Evolutionary conservation across 192 early-diverging fungal species (phyloP).

Genomic region (Mortierella hygrophila): DNA sequence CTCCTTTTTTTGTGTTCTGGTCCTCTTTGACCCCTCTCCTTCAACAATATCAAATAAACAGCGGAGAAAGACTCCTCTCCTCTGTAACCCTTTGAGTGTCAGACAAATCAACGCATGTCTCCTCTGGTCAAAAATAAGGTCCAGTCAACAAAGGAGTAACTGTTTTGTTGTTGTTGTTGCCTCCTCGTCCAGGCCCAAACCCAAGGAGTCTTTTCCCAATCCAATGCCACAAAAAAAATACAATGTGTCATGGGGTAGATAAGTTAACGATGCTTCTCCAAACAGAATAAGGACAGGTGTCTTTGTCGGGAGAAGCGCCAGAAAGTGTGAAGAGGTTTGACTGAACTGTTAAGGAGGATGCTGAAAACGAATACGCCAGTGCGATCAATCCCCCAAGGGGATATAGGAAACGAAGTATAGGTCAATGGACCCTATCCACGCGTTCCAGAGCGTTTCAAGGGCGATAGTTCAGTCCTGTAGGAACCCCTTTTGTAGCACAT

Average conservation of each 20-base stretch:
- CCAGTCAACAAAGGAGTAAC: not conserved
- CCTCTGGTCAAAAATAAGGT: not conserved
- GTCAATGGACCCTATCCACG: not conserved
- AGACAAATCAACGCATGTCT: not conserved
- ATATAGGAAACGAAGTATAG: not conserved
- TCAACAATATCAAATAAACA: not conserved
- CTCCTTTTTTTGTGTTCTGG: not conserved
- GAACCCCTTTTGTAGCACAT: not conserved
- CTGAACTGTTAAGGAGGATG: not conserved
- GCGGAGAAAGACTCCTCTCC: not conserved
- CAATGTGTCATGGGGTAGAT: not conserved
- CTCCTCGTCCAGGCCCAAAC: not conserved
- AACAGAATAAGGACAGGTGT: not conserved
- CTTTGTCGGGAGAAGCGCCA: not conserved
- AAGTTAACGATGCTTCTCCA: not conserved
- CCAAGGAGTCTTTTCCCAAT: not conserved
- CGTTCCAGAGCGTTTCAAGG: not conserved
- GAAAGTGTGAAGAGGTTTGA: not conserved
- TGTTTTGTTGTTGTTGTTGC: not conserved
- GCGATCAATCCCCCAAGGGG: not conserved
- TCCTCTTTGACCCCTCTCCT: not conserved
- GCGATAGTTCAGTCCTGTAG: not conserved
- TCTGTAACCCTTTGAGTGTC: conserved; percentile 1
- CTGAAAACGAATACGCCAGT: not conserved
- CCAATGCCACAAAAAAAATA: not conserved